Percentiles rank a stretch among this genome's conserved stretches.
phyloP scores from a whole-genome alignment of 2,329 filamentous ascomycete genomes.

The Xylaria digitata region DNA sequence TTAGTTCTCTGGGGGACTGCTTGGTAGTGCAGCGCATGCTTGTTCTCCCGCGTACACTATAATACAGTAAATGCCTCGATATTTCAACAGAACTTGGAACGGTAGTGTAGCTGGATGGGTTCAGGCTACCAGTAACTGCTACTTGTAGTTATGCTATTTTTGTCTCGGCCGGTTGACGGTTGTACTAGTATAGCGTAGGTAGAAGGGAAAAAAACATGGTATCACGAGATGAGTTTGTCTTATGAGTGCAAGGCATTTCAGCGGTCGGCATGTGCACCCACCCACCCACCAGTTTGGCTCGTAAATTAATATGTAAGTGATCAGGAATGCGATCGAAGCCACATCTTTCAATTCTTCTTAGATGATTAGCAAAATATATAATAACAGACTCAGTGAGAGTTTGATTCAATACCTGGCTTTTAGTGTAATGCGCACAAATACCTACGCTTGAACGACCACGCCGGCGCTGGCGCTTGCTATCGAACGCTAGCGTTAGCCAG shows the following conservation, averaged over 20 bases:
- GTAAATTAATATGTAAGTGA: not conserved
- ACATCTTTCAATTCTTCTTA: not conserved
- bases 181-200: no score
- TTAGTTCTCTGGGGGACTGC: no score
- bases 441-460: not conserved
- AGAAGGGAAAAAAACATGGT: not conserved
- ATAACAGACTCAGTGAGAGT: not conserved
- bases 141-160: slow-evolving; percentile 6
- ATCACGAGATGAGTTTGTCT: slow-evolving; percentile 3
- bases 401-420: not conserved
- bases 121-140: not conserved
- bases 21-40: no score
- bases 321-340: not conserved
- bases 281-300: not conserved
- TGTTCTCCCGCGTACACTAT: no score
- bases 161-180: not conserved
- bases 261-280: not conserved
- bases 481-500: not conserved
- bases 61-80: no score
- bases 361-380: not conserved
- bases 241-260: not conserved
- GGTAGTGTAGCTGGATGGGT: no score
- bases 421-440: not conserved
- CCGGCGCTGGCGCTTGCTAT: not conserved
- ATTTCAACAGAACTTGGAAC: no score